Evolutionary conservation across 352 stramenopile species (phyloP).

Genomic region (Phytopythium kandeliae): DNA sequence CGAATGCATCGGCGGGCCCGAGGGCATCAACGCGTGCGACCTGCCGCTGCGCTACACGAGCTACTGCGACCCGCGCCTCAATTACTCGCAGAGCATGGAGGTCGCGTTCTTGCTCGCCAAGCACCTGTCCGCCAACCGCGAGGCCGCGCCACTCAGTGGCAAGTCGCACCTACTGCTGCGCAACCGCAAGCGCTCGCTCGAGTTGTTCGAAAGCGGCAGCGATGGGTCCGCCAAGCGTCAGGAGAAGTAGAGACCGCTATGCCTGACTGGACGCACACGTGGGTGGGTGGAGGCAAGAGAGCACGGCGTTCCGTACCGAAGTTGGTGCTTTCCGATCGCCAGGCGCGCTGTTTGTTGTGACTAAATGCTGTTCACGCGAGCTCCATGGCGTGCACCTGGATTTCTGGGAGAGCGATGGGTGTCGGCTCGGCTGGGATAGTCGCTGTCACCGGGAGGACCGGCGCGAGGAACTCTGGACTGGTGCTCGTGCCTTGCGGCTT

Average conservation of each 20-base stretch:
- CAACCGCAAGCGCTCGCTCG: slow-evolving; percentile 53
- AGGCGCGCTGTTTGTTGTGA: background rate
- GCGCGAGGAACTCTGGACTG: background rate
- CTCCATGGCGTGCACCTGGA: slow-evolving; percentile 4
- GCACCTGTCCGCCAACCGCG: slow-evolving; percentile 63
- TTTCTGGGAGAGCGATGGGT: slow-evolving; percentile 1
- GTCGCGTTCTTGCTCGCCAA: slow-evolving; percentile 97
- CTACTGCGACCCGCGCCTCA: slow-evolving; percentile 97
- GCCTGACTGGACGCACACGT: background rate
- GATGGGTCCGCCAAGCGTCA: slow-evolving; percentile 34
- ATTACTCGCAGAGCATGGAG: slow-evolving; percentile 98
- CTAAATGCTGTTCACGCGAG: background rate
- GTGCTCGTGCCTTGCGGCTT: slow-evolving; percentile 6
- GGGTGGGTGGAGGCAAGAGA: background rate
- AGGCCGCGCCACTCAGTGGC: slow-evolving; percentile 58
- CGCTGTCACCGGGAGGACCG: background rate
- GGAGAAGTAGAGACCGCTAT: slow-evolving; percentile 8
- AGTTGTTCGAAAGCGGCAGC: slow-evolving; percentile 16
- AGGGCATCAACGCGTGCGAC: slow-evolving; percentile 92
- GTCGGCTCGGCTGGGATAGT: background rate
- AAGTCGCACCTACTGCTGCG: slow-evolving; percentile 24
- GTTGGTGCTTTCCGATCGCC: no score
- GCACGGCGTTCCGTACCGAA: no score
- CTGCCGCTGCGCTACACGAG: slow-evolving; percentile 94
- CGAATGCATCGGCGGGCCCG: slow-evolving; percentile 96